phyloP scores from a whole-genome alignment of 371 early-diverging fungal species.

The Apophysomyces ossiformis region DNA sequence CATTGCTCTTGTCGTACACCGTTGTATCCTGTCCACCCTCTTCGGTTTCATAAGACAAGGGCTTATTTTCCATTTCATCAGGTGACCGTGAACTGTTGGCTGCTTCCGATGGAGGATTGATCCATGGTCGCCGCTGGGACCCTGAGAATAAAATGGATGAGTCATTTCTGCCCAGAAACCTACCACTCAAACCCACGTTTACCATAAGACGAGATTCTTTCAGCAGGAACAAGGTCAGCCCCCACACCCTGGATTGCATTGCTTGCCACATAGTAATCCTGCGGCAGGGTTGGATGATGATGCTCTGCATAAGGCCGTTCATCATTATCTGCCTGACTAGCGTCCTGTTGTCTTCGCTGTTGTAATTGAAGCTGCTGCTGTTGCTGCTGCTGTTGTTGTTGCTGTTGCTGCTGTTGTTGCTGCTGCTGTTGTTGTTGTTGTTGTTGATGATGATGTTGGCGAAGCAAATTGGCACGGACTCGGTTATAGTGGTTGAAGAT shows the following conservation, averaged over 20 bases:
- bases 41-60: slow-evolving; percentile 8
- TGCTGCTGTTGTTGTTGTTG: background rate
- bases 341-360: background rate
- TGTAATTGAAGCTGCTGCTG: slow-evolving; percentile 10
- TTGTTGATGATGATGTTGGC: slow-evolving; percentile 14
- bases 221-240: slow-evolving; percentile 30
- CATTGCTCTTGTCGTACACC: slow-evolving; percentile 88
- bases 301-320: slow-evolving; percentile 23
- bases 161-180: background rate
- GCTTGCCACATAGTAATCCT: slow-evolving; percentile 24
- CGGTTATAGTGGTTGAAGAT: slow-evolving; percentile 89
- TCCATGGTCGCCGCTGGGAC: slow-evolving; percentile 30
- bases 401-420: slow-evolving; percentile 12
- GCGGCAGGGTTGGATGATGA: slow-evolving; percentile 25
- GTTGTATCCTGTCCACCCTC: slow-evolving; percentile 30
- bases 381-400: background rate
- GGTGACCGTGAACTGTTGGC: slow-evolving; percentile 12
- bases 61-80: slow-evolving; percentile 18
- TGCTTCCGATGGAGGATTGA: slow-evolving; percentile 31
- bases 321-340: background rate
- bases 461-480: slow-evolving; percentile 65
- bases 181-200: slow-evolving; percentile 2
- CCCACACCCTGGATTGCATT: slow-evolving; percentile 24
- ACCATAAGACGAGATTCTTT: slow-evolving; percentile 23
- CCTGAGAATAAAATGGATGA: background rate